Percentiles rank a stretch among this genome's conserved stretches.
phyloP scores from a whole-genome alignment of 2,329 filamentous ascomycete species.

The Botrytis fragariae region DNA sequence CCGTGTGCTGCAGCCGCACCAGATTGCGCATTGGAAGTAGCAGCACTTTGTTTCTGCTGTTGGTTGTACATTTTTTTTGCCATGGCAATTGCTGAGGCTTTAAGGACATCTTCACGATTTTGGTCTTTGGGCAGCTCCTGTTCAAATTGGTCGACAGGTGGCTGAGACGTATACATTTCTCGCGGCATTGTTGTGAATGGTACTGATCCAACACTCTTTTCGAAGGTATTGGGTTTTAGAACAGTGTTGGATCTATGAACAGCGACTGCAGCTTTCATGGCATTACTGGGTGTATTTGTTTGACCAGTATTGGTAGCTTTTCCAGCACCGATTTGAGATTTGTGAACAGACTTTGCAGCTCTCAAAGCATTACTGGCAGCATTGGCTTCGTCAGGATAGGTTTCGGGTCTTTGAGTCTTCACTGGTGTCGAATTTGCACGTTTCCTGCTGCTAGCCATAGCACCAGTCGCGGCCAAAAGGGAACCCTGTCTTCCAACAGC shows the following conservation, averaged over 20 bases:
- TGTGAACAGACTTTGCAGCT: slow-evolving; percentile 63
- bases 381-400: slow-evolving; percentile 57
- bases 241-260: slow-evolving; percentile 42
- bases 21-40: slow-evolving; percentile 32
- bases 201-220: slow-evolving; percentile 57
- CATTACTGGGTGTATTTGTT: slow-evolving; percentile 60
- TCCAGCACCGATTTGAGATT: slow-evolving; percentile 31
- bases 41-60: slow-evolving; percentile 55
- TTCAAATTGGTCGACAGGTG: slow-evolving; percentile 56
- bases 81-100: slow-evolving; percentile 85
- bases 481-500: slow-evolving; percentile 61
- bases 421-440: slow-evolving; percentile 63
- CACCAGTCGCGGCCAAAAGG: slow-evolving; percentile 71
- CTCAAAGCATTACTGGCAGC: slow-evolving; percentile 67
- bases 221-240: slow-evolving; percentile 33
- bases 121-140: slow-evolving; percentile 66
- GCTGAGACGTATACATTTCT: slow-evolving; percentile 75
- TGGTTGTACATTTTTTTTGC: slow-evolving; percentile 79
- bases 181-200: slow-evolving; percentile 66
- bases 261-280: slow-evolving; percentile 68
- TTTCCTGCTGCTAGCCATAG: slow-evolving; percentile 57
- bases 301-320: slow-evolving; percentile 53
- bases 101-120: slow-evolving; percentile 67
- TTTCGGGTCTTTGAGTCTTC: slow-evolving; percentile 39
- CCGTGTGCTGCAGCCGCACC: slow-evolving; percentile 38